Percentiles rank a stretch among this genome's conserved stretches.
phyloP scores from a whole-genome alignment of 1,284 basidiomycete species.

The Fomitiporia mediterranea region DNA sequence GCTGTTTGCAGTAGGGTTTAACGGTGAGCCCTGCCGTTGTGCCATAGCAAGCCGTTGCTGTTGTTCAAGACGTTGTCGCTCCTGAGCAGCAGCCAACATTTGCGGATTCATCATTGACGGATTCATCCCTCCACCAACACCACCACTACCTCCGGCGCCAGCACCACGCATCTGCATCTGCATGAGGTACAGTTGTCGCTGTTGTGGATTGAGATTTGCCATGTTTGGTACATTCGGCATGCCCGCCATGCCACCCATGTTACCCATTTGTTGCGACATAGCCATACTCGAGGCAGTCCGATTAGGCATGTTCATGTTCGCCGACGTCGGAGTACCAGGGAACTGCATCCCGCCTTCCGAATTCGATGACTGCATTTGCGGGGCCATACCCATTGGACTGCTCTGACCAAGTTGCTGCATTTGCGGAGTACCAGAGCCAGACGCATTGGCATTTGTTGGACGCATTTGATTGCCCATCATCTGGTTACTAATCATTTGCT shows the following conservation, averaged over 20 bases:
- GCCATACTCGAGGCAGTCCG: constrained; percentile 6
- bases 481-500: constrained; percentile 16
- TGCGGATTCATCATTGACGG: constrained; percentile 28
- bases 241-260: constrained; percentile 17
- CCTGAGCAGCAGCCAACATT: constrained; percentile 30
- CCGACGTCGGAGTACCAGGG: background rate
- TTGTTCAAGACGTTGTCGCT: constrained; percentile 34
- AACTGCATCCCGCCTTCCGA: constrained; percentile 4
- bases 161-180: constrained; percentile 30
- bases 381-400: constrained; percentile 5
- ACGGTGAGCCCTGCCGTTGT: constrained; percentile 33
- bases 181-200: constrained; percentile 34
- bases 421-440: constrained; percentile 12
- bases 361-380: constrained; percentile 6
- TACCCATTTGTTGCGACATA: constrained; percentile 15
- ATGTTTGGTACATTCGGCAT: constrained; percentile 26
- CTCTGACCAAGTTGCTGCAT: constrained; percentile 31
- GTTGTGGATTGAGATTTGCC: constrained; percentile 27
- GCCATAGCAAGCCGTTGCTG: constrained; percentile 27
- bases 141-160: constrained; percentile 18
- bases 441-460: background rate
- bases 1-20: constrained; percentile 28
- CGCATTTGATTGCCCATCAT: constrained; percentile 18
- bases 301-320: background rate
- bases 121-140: constrained; percentile 19